Evolutionary conservation across 2,329 filamentous ascomycete genomes (phyloP), one percentile per base, ranked within the genome.

Genomic region (Aspergillus sp.): DNA sequence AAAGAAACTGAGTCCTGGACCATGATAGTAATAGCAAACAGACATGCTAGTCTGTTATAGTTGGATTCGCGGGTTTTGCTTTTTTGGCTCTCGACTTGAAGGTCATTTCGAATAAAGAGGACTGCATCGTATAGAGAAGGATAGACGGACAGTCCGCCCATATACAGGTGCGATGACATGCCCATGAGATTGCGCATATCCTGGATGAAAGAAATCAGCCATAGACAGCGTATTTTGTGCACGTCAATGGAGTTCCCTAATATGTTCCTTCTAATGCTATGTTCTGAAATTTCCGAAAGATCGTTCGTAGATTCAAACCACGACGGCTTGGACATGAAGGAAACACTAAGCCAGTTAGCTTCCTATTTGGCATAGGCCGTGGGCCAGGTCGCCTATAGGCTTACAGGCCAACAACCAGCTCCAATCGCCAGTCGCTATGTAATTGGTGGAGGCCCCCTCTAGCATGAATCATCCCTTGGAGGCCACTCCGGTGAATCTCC

Each of bases 401-500:
- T 44, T 37, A 65, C 62, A 65, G 56, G 42, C 59, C 59, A 22
- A 63, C 60, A n/a, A 60, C 56, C 22, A 59, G 50, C 33, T 60
- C 50, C 22, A 60, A 41, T 1, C 58, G 54, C 64, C 64, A 67
- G 44, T 67, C 60, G 6, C 49, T 44, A 33, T 60, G 60, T 5
- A 67, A 54, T 22, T 51, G 46, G 10, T 52, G 44, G 15, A 67
- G 51, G 5, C 64, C 64, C n/a, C 64, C 64, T 48, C 58, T 56
- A 19, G 62, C 62, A n/a, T 64, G 51, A 13, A 67, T 62, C 59
- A 67, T 67, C 20, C 57, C 52, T 23, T 62, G 55, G 13, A 67
- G 47, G 6, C 64, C 64, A 22, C 53, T 51, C 27, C 61, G 63
- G 32, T 67, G 64, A n/a, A 67, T 56, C 10, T 57, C 54, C 64